Percentiles rank a stretch among this genome's conserved stretches.
Evolutionary conservation across 768 basidiomycete genomes (phyloP).

Genomic region (Tephrocybe sp.): DNA sequence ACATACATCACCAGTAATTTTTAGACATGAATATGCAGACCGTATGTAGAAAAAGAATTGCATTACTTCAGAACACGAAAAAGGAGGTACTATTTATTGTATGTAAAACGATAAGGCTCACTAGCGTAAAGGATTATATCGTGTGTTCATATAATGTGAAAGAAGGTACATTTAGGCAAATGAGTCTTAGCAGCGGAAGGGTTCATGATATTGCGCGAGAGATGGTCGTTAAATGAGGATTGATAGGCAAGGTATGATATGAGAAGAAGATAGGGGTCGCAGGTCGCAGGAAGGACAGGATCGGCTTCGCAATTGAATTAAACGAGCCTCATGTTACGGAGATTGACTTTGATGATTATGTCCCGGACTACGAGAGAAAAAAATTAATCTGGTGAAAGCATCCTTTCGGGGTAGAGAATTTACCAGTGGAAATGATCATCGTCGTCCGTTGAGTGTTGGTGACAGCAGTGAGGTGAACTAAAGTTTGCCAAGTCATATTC

Average conservation of each 20-base stretch:
- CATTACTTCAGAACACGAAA: constrained; percentile 5
- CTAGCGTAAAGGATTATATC: constrained; percentile 11
- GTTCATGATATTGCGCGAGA: too few species aligned
- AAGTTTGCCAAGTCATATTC: neutral
- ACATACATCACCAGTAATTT: neutral
- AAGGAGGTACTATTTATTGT: neutral
- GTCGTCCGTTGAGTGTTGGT: constrained; percentile 76
- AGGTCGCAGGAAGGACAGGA: constrained; percentile 5
- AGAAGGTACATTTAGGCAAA: neutral
- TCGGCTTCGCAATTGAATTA: constrained; percentile 21
- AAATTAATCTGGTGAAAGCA: constrained; percentile 7
- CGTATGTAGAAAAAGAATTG: neutral
- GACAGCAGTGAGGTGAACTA: constrained; percentile 79
- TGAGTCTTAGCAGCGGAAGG: neutral
- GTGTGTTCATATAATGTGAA: neutral
- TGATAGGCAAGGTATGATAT: neutral
- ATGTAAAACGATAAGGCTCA: neutral
- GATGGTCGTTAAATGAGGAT: neutral
- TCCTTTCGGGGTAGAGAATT: constrained; percentile 19
- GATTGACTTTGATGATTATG: constrained; percentile 65
- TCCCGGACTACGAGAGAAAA: constrained; percentile 50
- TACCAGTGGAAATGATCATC: constrained; percentile 73
- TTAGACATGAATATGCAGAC: neutral
- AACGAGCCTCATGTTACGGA: constrained; percentile 57
- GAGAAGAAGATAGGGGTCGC: neutral